Base-by-base conservation (phyloP, 805 yeast species). In the Saturnispora quitensis region DNA sequence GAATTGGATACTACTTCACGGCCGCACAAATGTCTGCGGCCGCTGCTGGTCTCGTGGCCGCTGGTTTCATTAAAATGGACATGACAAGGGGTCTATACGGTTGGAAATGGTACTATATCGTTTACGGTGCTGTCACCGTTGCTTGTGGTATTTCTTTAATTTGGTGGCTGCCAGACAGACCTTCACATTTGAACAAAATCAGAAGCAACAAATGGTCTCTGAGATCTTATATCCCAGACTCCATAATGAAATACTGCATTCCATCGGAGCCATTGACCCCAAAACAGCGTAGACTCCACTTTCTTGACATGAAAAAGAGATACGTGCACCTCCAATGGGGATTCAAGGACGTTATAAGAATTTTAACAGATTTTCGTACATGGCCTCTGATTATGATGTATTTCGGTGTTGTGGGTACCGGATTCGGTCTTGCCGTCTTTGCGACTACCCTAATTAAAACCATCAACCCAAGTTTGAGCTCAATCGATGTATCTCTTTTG, bases 351-450 rank as follows among this genome's bases (percentile, higher is more conserved):
- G 71, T 88, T 31, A 59, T 67, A 42, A 65, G 63, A 8, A 76
- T 88, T 40, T 57, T 86, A 22, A 59, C 72, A 33, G 96, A 89
- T 62, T 61, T 75, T 44, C 73, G 93, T 56, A 72, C 84, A 42
- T 87, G 90, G 90, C 93, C 95, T 1, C 67, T 89, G 53, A 72
- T 86, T 44, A 72, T 88, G 68, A 88, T 88, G 96, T 88, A 88
- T 68, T 89, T 88, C 64, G 96, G 96, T 18, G 95, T 86, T 20
- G 96, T 88, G 25, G 96, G 96, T 45, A 80, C 88, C n/a, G 96
- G 96, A 1, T 82, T 76, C 61, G 96, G 95, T 33, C 70, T 88
- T 47, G 89, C 89, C 33, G 91, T 84, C 20, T 88, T 84, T 67
- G 96, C 90, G 5, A 82, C 95, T 3, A 81, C 91, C 8, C 78